phyloP scores from a whole-genome alignment of 2,329 filamentous ascomycete species.

The Cyclaneusma minus region DNA sequence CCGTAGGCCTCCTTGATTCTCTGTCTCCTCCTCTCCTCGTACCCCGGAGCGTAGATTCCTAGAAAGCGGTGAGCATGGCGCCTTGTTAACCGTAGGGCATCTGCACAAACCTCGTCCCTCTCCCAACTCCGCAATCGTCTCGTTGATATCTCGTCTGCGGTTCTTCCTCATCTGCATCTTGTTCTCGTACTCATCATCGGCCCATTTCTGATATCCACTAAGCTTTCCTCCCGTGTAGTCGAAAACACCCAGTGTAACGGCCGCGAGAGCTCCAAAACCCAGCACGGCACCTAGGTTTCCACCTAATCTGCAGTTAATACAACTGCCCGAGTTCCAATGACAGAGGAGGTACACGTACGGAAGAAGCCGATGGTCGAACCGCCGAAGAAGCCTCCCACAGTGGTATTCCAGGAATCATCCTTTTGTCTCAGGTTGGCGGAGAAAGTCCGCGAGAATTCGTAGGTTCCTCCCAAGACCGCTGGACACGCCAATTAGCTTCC shows the following conservation, averaged over 20 bases:
- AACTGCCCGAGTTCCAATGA: neutral
- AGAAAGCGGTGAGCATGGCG: slow-evolving; percentile 1
- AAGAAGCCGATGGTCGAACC: slow-evolving; percentile 45
- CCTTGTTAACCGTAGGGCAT: neutral
- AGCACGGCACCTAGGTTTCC: slow-evolving; percentile 47
- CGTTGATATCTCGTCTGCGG: slow-evolving; percentile 43
- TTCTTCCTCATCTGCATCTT: slow-evolving; percentile 47
- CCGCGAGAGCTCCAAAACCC: slow-evolving; percentile 44
- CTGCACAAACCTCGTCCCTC: slow-evolving; percentile 49
- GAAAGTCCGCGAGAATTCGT: slow-evolving; percentile 48
- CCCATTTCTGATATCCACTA: slow-evolving; percentile 31
- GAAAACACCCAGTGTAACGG: slow-evolving; percentile 40
- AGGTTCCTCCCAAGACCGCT: slow-evolving; percentile 55
- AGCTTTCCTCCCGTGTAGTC: slow-evolving; percentile 46
- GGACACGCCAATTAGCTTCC: slow-evolving; percentile 4
- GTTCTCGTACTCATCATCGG: slow-evolving; percentile 45
- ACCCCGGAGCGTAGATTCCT: slow-evolving; percentile 55
- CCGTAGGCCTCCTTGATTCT: slow-evolving; percentile 56
- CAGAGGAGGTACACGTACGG: slow-evolving; percentile 26
- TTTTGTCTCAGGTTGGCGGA: slow-evolving; percentile 55
- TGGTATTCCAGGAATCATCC: slow-evolving; percentile 49
- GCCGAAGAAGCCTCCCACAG: slow-evolving; percentile 48
- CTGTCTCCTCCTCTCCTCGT: slow-evolving; percentile 50
- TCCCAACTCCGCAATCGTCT: slow-evolving; percentile 50
- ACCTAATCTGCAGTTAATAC: slow-evolving; percentile 22